Evolutionary conservation across 78 protist genomes (phyloP), one percentile per base, ranked within the genome.

Genomic region (Dictyostelium intermedium): DNA sequence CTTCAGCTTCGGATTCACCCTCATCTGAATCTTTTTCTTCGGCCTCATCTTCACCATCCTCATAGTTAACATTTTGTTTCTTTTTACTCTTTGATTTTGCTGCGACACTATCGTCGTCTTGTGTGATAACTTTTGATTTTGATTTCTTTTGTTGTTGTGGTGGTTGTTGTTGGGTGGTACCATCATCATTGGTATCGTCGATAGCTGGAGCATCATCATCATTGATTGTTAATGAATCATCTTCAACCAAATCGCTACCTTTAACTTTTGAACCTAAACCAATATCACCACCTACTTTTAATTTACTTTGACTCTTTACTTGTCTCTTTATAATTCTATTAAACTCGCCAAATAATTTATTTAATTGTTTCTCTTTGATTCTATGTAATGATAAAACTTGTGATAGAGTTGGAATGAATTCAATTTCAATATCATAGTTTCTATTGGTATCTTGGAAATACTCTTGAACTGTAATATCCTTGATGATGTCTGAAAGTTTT

Each of bases 31-130:
- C 69, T 43, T 74, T 77, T 25, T 41, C 86, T 20, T 32, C 70
- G 6, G 92, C 69, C 2, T 78, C 92, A 0, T 91, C 84, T 30
- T 86, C 32, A n/a, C 69, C 91, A 45, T 91, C 96, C 7, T 94
- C 93, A 27, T 86, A 87, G 41, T 61, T 70, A 10, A 60, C 72
- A 32, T 23, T 45, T 69, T 86, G 83, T 23, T 56, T 78, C 85
- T 95, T 95, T 76, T 82, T 93, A 45, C 30, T 34, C 34, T 86
- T 85, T 45, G 82, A 13, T 78, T 94, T 94, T 16, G 91, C 69
- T 4, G 83, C n/a, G 0, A 82, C n/a, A 69, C 78, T 43, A 13
- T 94, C 93, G 56, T 69, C 87, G 70, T 94, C 87, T 25, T 27
- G 66, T 7, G 69, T 45, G 0, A 45, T 39, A 30, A 16, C 82